Percentiles rank a stretch among this genome's conserved stretches.
These are phyloP conservation scores for Paramecium sexaurelia DNA, from an alignment of 73 alveolate species.

Conservation along the genomic window DNA sequence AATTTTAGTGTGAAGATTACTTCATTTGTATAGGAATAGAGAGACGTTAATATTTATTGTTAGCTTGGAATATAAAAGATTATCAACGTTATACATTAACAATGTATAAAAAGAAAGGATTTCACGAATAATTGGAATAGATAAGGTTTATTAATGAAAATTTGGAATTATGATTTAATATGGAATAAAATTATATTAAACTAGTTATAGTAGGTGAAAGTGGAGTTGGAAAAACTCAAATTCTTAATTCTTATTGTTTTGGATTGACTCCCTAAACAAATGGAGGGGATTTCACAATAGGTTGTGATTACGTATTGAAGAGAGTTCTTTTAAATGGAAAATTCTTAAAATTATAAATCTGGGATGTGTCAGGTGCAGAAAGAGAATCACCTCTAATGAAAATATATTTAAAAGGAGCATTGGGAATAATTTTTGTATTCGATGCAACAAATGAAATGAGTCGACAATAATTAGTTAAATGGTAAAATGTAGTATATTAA, in stretches of 20 bases:
- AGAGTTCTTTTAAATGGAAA: conserved; percentile 8
- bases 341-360: conserved; percentile 19
- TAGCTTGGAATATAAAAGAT: conserved; percentile 30
- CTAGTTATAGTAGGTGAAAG: conserved; percentile 31
- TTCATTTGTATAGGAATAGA: conserved; percentile 9
- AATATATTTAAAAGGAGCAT: conserved; percentile 35
- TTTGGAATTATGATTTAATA: not conserved
- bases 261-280: not conserved
- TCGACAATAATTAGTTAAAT: not conserved
- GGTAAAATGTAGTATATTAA: not conserved
- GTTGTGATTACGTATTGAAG: conserved; percentile 26
- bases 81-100: conserved; percentile 32
- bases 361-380: conserved; percentile 49
- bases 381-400: conserved; percentile 7
- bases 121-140: not conserved
- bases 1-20: not conserved
- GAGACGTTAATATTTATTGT: not conserved
- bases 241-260: conserved; percentile 37
- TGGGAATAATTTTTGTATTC: conserved; percentile 15
- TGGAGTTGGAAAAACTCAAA: conserved; percentile 57
- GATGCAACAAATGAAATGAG: not conserved
- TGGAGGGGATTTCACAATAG: not conserved
- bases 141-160: not conserved
- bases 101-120: not conserved
- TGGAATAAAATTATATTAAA: conserved; percentile 46